A percentile compares a stretch with the other conserved stretches of the same genome.
phyloP scores from a whole-genome alignment of 352 stramenopile genomes.

The Phytopythium delawarense region DNA sequence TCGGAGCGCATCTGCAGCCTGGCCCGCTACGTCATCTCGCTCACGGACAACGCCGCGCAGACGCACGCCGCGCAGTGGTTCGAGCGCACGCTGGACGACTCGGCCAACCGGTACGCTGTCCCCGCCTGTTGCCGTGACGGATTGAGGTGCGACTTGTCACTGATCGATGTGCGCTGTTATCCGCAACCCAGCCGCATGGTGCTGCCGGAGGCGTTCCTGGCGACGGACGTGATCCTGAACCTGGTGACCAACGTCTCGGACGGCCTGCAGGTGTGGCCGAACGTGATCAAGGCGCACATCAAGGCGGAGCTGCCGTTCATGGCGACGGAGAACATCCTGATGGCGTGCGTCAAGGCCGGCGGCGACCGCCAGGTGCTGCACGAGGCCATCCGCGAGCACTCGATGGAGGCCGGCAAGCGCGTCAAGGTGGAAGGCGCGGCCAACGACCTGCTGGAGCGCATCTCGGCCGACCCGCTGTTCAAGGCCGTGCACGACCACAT shows the following conservation, averaged over 20 bases:
- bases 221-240: constrained; percentile 97
- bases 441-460: constrained; percentile 98
- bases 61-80: constrained; percentile 99
- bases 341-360: constrained; percentile 98
- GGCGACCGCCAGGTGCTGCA: constrained; percentile 98
- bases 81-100: constrained; percentile 99
- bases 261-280: constrained; percentile 94
- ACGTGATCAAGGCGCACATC: constrained; percentile 96
- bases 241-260: constrained; percentile 97
- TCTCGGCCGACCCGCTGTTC: constrained; percentile 93
- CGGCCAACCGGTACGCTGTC: constrained; percentile 88
- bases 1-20: constrained; percentile 97
- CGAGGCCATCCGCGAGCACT: constrained; percentile 98
- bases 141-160: neutral
- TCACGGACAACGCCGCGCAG: constrained; percentile 95
- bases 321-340: constrained; percentile 99
- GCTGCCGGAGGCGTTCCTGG: constrained; percentile 97
- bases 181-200: constrained; percentile 84
- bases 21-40: constrained; percentile 96
- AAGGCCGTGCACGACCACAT: constrained; percentile 94
- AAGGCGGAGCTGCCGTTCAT: constrained; percentile 99
- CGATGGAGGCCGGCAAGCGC: constrained; percentile 96
- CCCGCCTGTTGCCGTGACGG: neutral
- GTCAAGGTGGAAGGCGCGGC: constrained; percentile 97
- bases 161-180: constrained; percentile 2